Conservation (phyloP, 495 filamentous ascomycete species). For the Ascobolus immersus region DNA sequence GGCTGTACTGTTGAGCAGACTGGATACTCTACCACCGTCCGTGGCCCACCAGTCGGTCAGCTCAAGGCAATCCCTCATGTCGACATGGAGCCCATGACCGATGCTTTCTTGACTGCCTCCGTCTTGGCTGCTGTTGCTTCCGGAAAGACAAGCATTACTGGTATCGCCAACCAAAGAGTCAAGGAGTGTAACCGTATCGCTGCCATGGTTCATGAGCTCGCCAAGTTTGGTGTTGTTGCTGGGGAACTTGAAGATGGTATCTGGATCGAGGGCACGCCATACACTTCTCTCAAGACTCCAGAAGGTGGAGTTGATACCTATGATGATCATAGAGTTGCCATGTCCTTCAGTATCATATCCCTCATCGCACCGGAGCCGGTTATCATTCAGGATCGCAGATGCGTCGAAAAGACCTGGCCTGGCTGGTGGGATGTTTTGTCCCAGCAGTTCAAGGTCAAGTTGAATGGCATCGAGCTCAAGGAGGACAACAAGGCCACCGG, state of each 20-base stretch:
- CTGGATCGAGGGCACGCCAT: constrained; percentile 45
- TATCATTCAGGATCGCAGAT: constrained; percentile 67
- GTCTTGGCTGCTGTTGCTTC: constrained; percentile 85
- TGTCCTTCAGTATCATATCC: constrained; percentile 89
- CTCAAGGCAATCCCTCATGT: constrained; percentile 43
- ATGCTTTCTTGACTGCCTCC: constrained; percentile 87
- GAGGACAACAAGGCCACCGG: constrained; percentile 15
- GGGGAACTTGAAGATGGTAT: constrained; percentile 82
- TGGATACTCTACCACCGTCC: constrained; percentile 70
- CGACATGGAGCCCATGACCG: constrained; percentile 99
- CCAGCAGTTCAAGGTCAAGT: constrained; percentile 42
- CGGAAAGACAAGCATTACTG: constrained; percentile 45
- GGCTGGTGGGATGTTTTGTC: constrained; percentile 89
- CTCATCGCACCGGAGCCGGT: constrained; percentile 47
- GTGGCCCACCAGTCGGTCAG: constrained; percentile 47
- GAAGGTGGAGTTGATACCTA: constrained; percentile 62
- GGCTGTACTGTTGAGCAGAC: constrained; percentile 75
- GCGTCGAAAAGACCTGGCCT: constrained; percentile 96
- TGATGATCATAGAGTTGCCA: constrained; percentile 92
- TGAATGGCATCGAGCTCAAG: constrained; percentile 44
- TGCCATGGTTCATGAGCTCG: constrained; percentile 87
- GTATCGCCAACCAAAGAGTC: constrained; percentile 95
- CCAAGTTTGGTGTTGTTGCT: constrained; percentile 81
- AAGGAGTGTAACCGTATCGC: constrained; percentile 95
- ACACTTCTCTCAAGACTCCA: constrained; percentile 33